Base-by-base conservation (phyloP, 345 rosid genomes). In the Geranium rotundifolium region DNA sequence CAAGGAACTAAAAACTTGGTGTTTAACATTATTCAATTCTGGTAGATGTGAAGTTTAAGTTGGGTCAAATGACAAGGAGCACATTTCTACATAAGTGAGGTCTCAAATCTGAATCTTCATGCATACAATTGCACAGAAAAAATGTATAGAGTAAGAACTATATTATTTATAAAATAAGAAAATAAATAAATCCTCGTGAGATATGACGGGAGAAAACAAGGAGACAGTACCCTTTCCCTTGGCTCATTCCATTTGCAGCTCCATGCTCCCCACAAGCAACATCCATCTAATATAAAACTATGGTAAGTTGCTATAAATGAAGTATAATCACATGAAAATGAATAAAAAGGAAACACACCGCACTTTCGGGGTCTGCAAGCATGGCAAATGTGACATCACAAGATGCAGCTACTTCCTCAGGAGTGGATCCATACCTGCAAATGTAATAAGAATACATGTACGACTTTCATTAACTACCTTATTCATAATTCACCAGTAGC, bases 331-430 rank as follows among this genome's bases (percentile, higher is more conserved):
- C 50, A 72, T 56, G 52, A 67, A 58, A 66, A 55, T 19, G 41
- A 65, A 63, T 66, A 69, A 29, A 71, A 82, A 78, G 79, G 79
- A 82, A 82, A 89, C 98, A 78, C 89, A 91, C 98, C 80, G 98
- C 95, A 82, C 90, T 86, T 79, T 89, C 89, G 71, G 98, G 98
- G 80, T 87, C 92, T 9, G 98, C 90, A 55, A 91, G 92, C 98
- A 91, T 89, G 41, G 96, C 80, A 75, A 91, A 84, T 27, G 95
- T 91, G 73, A 89, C 74, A 79, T 89, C 96, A 73, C 92, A 89
- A 23, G 80, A 65, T 29, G 92, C 92, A 71, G 96, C 82, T 29
- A 91, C 98, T 82, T 91, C 95, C 73, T 86, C 84, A 10, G 98
- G 95, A 66, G 86, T 80, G 60, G 95, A 66, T 70, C 76, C 81